Evolutionary conservation across 73 alveolate species (phyloP).

Genomic region (Stentor roeselii): DNA sequence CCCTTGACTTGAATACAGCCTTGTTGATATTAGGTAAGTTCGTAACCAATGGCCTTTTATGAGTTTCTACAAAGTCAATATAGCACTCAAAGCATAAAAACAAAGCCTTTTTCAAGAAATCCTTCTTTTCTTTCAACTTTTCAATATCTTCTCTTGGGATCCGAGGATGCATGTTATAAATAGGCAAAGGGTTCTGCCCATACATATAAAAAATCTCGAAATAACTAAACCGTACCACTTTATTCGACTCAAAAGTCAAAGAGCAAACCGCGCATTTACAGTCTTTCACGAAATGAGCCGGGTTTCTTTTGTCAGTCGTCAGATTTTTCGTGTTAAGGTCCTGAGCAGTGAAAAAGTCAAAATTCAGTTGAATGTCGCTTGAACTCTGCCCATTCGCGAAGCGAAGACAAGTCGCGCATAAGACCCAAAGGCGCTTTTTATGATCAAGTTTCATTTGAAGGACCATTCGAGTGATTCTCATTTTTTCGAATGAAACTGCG

Average conservation of each 20-base stretch:
- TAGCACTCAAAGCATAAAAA: not conserved
- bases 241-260: not conserved
- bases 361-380: not conserved
- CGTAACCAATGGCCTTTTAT: not conserved
- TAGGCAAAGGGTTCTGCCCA: not conserved
- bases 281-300: not conserved
- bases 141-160: not conserved
- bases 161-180: not conserved
- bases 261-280: slow-evolving; percentile 13
- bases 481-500: slow-evolving; percentile 79
- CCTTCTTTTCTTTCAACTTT: not conserved
- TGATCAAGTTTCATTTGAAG: slow-evolving; percentile 74
- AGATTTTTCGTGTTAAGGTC: not conserved
- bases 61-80: not conserved
- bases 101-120: not conserved
- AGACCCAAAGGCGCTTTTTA: slow-evolving; percentile 68
- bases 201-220: not conserved
- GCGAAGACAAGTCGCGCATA: slow-evolving; percentile 83
- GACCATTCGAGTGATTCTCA: slow-evolving; percentile 78
- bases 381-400: not conserved
- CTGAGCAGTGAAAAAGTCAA: not conserved
- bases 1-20: not conserved
- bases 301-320: not conserved
- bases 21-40: not conserved
- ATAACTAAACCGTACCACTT: not conserved